A percentile compares a stretch with the other conserved stretches of the same genome.
Evolutionary conservation across 2,329 filamentous ascomycete genomes (phyloP).

Genomic region (Botryosphaeria dothidea): DNA sequence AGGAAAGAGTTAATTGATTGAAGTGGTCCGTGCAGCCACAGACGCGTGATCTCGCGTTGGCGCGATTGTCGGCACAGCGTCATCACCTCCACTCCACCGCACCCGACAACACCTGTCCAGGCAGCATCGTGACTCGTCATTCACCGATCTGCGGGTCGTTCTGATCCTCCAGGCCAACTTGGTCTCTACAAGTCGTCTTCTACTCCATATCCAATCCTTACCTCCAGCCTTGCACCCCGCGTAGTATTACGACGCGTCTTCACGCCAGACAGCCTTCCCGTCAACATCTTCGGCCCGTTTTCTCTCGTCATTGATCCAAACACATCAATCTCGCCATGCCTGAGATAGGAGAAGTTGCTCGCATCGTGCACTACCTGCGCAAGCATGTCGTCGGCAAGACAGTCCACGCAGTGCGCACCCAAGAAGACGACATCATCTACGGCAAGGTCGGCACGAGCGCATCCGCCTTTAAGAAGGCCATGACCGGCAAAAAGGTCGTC

Average conservation of each 20-base stretch:
- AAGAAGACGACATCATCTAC: conserved; percentile 83
- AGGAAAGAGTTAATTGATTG: background rate
- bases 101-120: background rate
- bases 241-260: too few species aligned
- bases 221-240: too few species aligned
- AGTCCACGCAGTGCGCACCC: conserved; percentile 68
- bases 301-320: background rate
- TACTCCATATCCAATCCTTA: too few species aligned
- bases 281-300: background rate
- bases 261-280: too few species aligned
- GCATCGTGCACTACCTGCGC: conserved; percentile 81
- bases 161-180: too few species aligned
- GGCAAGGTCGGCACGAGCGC: conserved; percentile 86
- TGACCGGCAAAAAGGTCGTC: conserved; percentile 72
- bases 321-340: background rate
- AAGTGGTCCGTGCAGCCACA: background rate
- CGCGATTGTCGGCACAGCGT: conserved; percentile 3
- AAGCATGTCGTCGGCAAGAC: conserved; percentile 82
- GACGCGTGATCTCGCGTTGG: conserved; percentile 15
- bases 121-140: background rate
- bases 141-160: background rate
- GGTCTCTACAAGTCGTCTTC: too few species aligned
- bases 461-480: conserved; percentile 68
- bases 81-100: background rate
- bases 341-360: conserved; percentile 65